phyloP scores from a whole-genome alignment of 1,284 basidiomycete genomes.

The Paramarasmius palmivorus region DNA sequence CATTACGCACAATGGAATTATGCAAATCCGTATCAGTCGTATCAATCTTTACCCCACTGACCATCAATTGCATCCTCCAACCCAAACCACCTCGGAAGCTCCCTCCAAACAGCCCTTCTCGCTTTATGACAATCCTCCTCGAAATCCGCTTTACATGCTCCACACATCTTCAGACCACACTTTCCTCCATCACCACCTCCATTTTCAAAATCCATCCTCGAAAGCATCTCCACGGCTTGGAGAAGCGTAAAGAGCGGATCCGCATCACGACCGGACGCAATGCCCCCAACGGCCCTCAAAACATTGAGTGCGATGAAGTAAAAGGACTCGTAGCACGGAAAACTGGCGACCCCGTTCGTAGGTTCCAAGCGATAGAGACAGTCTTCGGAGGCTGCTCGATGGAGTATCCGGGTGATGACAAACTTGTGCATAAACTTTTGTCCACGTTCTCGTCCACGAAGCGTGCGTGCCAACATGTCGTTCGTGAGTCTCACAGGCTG shows the following conservation, averaged over 20 bases:
- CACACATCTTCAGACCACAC: constrained; percentile 61
- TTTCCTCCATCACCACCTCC: background rate
- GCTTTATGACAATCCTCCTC: constrained; percentile 48
- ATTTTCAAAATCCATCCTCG: constrained; percentile 57
- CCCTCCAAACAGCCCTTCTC: constrained; percentile 62
- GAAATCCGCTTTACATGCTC: constrained; percentile 63
- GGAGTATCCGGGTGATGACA: constrained; percentile 53
- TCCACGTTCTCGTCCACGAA: constrained; percentile 62
- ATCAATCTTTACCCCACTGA: background rate
- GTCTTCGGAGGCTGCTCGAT: constrained; percentile 44
- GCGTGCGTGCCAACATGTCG: constrained; percentile 46
- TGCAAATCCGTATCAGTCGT: too few relatives aligned
- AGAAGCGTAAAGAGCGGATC: constrained; percentile 68
- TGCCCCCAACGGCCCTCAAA: constrained; percentile 66
- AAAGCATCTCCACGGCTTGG: constrained; percentile 70
- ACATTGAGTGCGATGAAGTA: constrained; percentile 75
- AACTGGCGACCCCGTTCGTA: constrained; percentile 6
- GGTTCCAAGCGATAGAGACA: constrained; percentile 44
- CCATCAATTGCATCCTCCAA: constrained; percentile 28
- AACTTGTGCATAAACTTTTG: constrained; percentile 66
- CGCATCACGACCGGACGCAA: constrained; percentile 68
- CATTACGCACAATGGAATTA: too few relatives aligned
- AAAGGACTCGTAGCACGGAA: constrained; percentile 63
- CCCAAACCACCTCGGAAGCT: constrained; percentile 68
- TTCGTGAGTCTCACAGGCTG: constrained; percentile 38